A percentile compares a stretch with the other conserved stretches of the same genome.
Evolutionary conservation across 2,329 filamentous ascomycete genomes (phyloP).

Genomic region (Penicillium thymicola): DNA sequence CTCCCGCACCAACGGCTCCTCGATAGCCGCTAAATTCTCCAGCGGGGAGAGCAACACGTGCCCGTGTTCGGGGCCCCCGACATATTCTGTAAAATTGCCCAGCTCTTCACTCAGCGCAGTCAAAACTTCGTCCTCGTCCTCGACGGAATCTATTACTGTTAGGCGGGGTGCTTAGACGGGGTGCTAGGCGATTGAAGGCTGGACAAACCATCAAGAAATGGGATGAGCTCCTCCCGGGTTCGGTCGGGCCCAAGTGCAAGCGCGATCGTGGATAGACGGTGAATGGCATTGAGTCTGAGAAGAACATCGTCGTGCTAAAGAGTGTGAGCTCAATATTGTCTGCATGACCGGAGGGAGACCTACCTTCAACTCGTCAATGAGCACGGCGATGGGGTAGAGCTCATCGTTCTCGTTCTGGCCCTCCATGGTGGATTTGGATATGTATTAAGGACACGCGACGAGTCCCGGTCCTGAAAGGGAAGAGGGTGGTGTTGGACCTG

Average conservation of each 20-base stretch:
- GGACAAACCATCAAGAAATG: constrained; percentile 90
- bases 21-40: constrained; percentile 97
- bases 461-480: constrained; percentile 29
- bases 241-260: constrained; percentile 92
- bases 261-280: constrained; percentile 95
- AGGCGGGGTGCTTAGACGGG: constrained; percentile 20
- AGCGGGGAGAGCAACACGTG: constrained; percentile 95
- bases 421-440: constrained; percentile 68
- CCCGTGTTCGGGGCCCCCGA: constrained; percentile 87
- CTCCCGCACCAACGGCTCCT: constrained; percentile 94
- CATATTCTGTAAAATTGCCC: constrained; percentile 94
- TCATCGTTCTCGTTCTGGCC: constrained; percentile 90
- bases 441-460: constrained; percentile 26
- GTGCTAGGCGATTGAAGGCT: constrained; percentile 11
- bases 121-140: constrained; percentile 97
- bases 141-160: constrained; percentile 76
- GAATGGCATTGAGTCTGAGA: constrained; percentile 95
- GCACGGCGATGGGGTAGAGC: constrained; percentile 98
- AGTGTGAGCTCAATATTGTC: constrained; percentile 19
- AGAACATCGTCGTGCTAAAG: constrained; percentile 94
- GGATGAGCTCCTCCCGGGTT: constrained; percentile 97
- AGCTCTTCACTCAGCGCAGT: constrained; percentile 96
- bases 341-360: constrained; percentile 11
- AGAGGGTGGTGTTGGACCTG: constrained; percentile 24
- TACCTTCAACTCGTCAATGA: constrained; percentile 99